Evolutionary conservation across 306 rosid species (phyloP), one percentile per base, ranked within the genome.

Genomic region (Begonia fuchsioides): DNA sequence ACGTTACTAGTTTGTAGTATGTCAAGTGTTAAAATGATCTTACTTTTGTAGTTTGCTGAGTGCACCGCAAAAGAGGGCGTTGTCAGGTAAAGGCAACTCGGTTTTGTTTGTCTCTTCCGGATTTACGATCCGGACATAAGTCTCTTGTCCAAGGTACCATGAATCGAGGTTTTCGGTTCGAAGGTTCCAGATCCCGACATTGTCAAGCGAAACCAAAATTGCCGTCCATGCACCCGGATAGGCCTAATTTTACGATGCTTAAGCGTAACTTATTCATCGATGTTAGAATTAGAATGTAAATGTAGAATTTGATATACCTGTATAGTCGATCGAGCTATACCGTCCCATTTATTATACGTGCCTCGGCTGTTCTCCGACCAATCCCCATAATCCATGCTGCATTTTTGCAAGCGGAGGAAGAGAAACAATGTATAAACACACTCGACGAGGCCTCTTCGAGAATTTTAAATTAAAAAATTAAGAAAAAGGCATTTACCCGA

Each of bases 211-310:
- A 41, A 88, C 74, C 73, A 88, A 70, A 58, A 88, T 71, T 51
- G 93, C 82, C 0, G 97, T 74, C 97, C 97, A 84, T 49, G 95
- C 97, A 70, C 93, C 95, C 13, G 97, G 90, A 72, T 88, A 88
- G 16, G 84, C 97, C 97, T 88, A 65, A 4, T 26, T 26, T n/a
- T n/a, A n/a, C n/a, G n/a, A 5, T 2, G 35, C 35, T 26, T 26
- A 0, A 4, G 8, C 7, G 8, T 26, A 6, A 2, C 35, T 26
- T 5, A 26, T 4, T 26, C 0, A 26, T 26, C 7, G 8, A 26
- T 8, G 35, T 2, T 2, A 26, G 8, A 4, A 15, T 48, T 26
- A 48, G 17, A 32, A 15, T 46, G 14, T 32, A 12, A 12, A 43
- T 9, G 1, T 46, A 54, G 14, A 38, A 40, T 15, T 38, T 43